A percentile compares a stretch with the other conserved stretches of the same genome.
phyloP scores from a whole-genome alignment of 805 yeast genomes.

The Ogataea parapolymorpha region DNA sequence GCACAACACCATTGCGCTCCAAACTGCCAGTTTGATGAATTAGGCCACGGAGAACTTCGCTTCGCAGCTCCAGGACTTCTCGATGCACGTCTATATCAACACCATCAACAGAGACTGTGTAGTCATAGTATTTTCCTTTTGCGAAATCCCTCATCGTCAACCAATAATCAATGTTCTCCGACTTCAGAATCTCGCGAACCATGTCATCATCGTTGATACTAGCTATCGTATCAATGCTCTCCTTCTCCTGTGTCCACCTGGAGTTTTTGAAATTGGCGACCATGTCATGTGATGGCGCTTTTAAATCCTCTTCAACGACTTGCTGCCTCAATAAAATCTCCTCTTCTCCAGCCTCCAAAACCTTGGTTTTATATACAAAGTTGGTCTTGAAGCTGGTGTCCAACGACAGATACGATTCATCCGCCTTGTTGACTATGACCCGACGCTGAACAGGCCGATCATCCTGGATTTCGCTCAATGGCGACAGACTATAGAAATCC shows the following conservation, averaged over 20 bases:
- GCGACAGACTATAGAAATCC: conserved; percentile 57
- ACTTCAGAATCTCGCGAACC: conserved; percentile 36
- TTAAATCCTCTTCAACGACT: conserved; percentile 2
- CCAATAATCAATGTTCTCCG: conserved; percentile 29
- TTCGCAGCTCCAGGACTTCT: conserved; percentile 14
- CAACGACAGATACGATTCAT: not conserved
- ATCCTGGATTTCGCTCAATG: conserved; percentile 32
- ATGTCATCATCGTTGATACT: not conserved
- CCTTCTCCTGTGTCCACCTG: conserved; percentile 18
- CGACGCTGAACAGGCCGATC: conserved; percentile 10
- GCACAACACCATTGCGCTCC: conserved; percentile 13
- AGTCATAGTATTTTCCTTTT: conserved; percentile 15
- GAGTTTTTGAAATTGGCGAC: conserved; percentile 1
- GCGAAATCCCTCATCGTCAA: conserved; percentile 18
- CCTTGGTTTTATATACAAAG: conserved; percentile 11
- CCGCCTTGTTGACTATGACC: conserved; percentile 5
- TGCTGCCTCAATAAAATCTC: conserved; percentile 1
- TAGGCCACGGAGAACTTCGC: conserved; percentile 6
- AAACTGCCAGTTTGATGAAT: not conserved
- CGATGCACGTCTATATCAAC: conserved; percentile 16
- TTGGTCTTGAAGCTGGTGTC: conserved; percentile 13
- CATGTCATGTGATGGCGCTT: conserved; percentile 6
- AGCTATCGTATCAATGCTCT: not conserved
- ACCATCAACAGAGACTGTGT: conserved; percentile 14
- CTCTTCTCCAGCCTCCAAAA: conserved; percentile 4